phyloP scores from a whole-genome alignment of 1,284 basidiomycete genomes.

The Kwoniella shivajii region DNA sequence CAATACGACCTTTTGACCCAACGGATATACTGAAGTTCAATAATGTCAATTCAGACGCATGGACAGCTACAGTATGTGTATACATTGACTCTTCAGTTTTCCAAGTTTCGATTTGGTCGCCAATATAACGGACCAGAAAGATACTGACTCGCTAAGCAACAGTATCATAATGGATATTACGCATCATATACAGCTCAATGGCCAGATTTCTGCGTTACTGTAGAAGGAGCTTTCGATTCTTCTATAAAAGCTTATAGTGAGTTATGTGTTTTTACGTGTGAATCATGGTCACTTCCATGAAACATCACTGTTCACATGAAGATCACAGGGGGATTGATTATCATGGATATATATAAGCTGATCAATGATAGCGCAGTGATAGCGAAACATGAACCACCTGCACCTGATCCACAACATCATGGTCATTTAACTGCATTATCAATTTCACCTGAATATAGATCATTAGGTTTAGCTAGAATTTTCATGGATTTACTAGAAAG shows the following conservation, averaged over 20 bases:
- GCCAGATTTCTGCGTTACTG: conserved; percentile 46
- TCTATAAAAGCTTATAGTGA: conserved; percentile 45
- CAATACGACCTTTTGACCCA: conserved; percentile 56
- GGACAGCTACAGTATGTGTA: conserved; percentile 58
- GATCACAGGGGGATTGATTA: too few species aligned
- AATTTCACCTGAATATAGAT: conserved; percentile 47
- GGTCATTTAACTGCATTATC: conserved; percentile 54
- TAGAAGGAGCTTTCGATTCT: conserved; percentile 31
- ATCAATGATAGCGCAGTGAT: conserved; percentile 50
- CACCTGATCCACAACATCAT: conserved; percentile 51
- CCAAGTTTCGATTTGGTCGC: too few species aligned
- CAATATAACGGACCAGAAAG: too few species aligned
- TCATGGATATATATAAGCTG: conserved; percentile 32
- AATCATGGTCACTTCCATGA: neutral
- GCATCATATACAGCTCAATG: conserved; percentile 47
- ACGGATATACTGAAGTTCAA: conserved; percentile 57
- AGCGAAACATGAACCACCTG: conserved; percentile 52
- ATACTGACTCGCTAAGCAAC: neutral
- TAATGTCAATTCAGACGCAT: conserved; percentile 57
- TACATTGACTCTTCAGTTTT: neutral
- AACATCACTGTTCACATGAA: too few species aligned
- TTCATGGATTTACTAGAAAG: conserved; percentile 52
- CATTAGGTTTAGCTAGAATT: conserved; percentile 48
- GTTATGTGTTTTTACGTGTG: conserved; percentile 15
- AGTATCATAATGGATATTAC: conserved; percentile 52